Evolutionary conservation across 495 filamentous ascomycete species (phyloP), one percentile per base, ranked within the genome.

Genomic region (Penicillium lagena): DNA sequence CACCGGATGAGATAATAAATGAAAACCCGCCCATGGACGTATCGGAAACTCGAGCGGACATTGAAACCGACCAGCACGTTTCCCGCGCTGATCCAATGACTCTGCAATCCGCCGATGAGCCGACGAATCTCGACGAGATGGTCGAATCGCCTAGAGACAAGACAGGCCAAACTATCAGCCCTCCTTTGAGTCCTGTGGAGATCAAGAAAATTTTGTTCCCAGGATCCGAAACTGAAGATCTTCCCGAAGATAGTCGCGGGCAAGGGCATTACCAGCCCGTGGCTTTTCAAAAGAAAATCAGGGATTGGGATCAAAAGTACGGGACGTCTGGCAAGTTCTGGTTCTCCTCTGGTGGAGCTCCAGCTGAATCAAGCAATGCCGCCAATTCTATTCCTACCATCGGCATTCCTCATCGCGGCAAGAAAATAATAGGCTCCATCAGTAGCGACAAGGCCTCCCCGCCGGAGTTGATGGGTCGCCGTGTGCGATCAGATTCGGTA

Each of bases 281-380:
- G 9, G 46, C 58, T 12, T 79, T 79, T 45, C 68, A 68, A 50
- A 59, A 53, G 33, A 72, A 64, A 37, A 51, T 73, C 35, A 67
- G 55, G 38, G 43, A 65, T 30, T 71, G 71, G 52, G 68, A 77
- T 46, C 59, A 71, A 35, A 80, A 79, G 49, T 80, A 80, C 58
- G 64, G 65, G 33, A 47, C 64, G 28, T 52, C 65, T 12, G 76
- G 76, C 14, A 71, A 71, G 15, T 80, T 79, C 49, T 68, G 63
- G 54, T 76, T 79, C 35, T 52, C 58, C 32, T 33, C 48, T 28
- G 43, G 50, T 12, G 46, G 35, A n/a, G 35, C 40, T 9, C 28
- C 28, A n/a, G 41, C 47, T 2, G 28, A 33, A 2, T 45, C 43
- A 15, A 51, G 50, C 27, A 37, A 37, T 2, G 22, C 37, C n/a